Evolutionary conservation across 352 stramenopile genomes (phyloP).

Genomic region (Globisporangium mamillatum): DNA sequence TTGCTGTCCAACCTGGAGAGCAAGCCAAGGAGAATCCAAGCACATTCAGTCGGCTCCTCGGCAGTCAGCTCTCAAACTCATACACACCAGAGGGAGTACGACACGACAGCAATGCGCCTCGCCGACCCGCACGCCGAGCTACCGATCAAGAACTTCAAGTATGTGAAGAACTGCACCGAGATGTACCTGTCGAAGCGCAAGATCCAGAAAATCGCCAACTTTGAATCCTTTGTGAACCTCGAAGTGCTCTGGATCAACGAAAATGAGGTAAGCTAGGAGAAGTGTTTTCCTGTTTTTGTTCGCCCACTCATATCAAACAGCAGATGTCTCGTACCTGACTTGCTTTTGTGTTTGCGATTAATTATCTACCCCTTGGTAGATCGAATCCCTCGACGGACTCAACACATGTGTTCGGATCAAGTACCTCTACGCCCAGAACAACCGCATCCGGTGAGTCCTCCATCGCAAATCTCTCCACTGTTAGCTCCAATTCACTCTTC

Average conservation of each 20-base stretch:
- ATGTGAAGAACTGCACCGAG: conserved; percentile 88
- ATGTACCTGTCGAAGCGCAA: conserved; percentile 74
- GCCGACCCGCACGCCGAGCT: conserved; percentile 77
- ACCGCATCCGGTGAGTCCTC: conserved; percentile 51
- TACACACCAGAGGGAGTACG: background rate
- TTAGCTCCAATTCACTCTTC: background rate
- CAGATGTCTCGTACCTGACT: background rate
- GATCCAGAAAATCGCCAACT: conserved; percentile 80
- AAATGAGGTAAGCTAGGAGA: conserved; percentile 48
- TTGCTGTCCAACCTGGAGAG: background rate
- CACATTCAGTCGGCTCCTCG: background rate
- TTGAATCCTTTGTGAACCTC: conserved; percentile 87
- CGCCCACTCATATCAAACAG: background rate
- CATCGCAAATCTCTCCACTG: background rate
- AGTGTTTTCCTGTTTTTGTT: no score
- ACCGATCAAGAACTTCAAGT: conserved; percentile 88
- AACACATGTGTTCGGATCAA: conserved; percentile 88
- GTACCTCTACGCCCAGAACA: conserved; percentile 86
- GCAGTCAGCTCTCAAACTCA: background rate
- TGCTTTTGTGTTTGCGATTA: background rate
- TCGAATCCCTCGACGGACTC: conserved; percentile 62
- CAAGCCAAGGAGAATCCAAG: background rate
- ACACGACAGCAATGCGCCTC: conserved; percentile 29
- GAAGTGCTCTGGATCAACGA: conserved; percentile 90
- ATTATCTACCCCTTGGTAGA: conserved; percentile 20